These are phyloP conservation scores for Trichomonas tenax DNA, from an alignment of 208 protist genomes.

Conservation along the genomic window DNA sequence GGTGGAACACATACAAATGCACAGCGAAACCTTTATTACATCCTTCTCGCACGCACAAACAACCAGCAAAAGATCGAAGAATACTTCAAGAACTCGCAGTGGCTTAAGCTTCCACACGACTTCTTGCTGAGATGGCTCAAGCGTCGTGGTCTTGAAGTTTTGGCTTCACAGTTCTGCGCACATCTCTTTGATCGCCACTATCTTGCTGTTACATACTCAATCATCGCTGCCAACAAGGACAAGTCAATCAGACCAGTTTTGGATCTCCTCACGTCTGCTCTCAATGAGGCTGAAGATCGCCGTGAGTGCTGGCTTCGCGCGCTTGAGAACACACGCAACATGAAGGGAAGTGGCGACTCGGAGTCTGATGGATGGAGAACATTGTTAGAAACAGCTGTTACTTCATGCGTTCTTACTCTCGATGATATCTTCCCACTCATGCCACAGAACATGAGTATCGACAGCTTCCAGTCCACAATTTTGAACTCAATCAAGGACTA, in stretches of 20 bases:
- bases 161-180: neutral
- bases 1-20: neutral
- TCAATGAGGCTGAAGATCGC: neutral
- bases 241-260: neutral
- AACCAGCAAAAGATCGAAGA: neutral
- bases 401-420: neutral
- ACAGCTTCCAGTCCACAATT: neutral
- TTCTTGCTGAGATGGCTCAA: neutral
- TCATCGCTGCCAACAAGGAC: neutral
- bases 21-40: neutral
- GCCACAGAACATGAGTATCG: neutral
- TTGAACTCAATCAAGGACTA: neutral
- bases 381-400: neutral
- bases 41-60: neutral
- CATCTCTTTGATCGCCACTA: neutral
- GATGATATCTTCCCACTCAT: neutral
- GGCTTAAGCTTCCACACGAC: neutral
- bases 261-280: neutral
- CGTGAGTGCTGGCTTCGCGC: neutral
- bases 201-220: neutral
- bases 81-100: neutral
- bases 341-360: neutral
- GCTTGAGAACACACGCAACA: neutral
- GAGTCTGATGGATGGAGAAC: neutral
- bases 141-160: neutral